Evolutionary conservation across 768 basidiomycete genomes (phyloP), one percentile per base, ranked within the genome.

Genomic region (Gautieria morchelliformis): DNA sequence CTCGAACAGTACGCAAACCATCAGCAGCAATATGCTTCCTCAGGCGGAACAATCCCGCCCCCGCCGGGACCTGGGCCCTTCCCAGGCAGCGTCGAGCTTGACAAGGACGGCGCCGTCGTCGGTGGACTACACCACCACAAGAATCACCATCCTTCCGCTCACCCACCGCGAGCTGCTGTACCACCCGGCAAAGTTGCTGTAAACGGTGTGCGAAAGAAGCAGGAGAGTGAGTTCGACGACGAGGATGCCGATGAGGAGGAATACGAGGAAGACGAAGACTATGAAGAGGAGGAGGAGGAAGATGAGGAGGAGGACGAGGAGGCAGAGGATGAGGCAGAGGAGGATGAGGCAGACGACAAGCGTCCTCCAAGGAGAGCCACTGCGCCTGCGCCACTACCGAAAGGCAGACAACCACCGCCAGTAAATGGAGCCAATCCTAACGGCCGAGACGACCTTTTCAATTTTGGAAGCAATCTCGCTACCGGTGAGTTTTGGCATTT

Each of bases 1-100:
- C 87, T 99, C 78, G 92, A 96, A 81, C 86, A 89, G 77, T 98
- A 98, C 83, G 96, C 94, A 73, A 89, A 91, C 75, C 89, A 90
- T 77, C 92, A 95, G 80, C 89, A 93, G 82, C 90, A 85, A 74
- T 93, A 93, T 76, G 88, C 91, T 66, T 83, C 84, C 65, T 93
- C 89, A 62, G 88, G 90, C 66, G 88, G 92, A 61, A 89, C 85
- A 41, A 79, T 93, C 65, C 85, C 93, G 63, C 90, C 93, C 54
- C 94, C 94, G 33, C 91, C 88, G 46, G 95, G 95, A 14, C 94
- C 96, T 8, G 95, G 96, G 30, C 96, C 96, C 5, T 98, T 98
- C 75, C 96, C 96, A 39, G 96, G 96, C 59, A 92, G 89, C 66
- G 93, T 99, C 69, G 95, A 96, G 70, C 81, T 96, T 58, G 93